These are phyloP conservation scores for Lentinula sp. DNA, from an alignment of 768 basidiomycete species.

Conservation along the genomic window DNA sequence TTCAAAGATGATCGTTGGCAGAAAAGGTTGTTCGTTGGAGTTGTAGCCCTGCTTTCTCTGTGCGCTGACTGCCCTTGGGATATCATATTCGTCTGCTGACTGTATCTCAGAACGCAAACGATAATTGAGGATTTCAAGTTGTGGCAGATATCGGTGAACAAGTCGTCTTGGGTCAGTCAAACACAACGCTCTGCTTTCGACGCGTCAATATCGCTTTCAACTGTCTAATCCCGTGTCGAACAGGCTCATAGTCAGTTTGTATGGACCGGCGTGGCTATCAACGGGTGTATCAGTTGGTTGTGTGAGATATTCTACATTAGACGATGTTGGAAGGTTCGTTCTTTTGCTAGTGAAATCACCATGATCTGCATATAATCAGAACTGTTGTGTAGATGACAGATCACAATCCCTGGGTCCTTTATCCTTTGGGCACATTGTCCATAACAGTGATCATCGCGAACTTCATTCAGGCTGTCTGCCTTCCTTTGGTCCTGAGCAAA, in stretches of 20 bases:
- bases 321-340: conserved; percentile 44
- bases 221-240: conserved; percentile 1
- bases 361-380: neutral
- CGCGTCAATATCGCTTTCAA: neutral
- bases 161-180: conserved; percentile 26
- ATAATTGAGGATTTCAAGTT: conserved; percentile 34
- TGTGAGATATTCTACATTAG: conserved; percentile 45
- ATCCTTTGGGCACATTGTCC: conserved; percentile 26
- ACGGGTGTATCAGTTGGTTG: conserved; percentile 37
- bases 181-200: neutral
- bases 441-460: conserved; percentile 30
- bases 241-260: conserved; percentile 34
- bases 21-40: conserved; percentile 34
- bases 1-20: conserved; percentile 37
- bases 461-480: conserved; percentile 15
- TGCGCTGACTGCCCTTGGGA: conserved; percentile 16
- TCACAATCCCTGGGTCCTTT: conserved; percentile 27
- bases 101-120: conserved; percentile 27
- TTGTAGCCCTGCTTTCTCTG: conserved; percentile 35
- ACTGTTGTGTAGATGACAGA: conserved; percentile 30
- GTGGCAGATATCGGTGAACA: conserved; percentile 28
- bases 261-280: conserved; percentile 42
- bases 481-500: neutral
- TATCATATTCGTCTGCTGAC: neutral
- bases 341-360: neutral